Evolutionary conservation across 2,329 filamentous ascomycete species (phyloP).

Genomic region (Diaporthe longicolla): DNA sequence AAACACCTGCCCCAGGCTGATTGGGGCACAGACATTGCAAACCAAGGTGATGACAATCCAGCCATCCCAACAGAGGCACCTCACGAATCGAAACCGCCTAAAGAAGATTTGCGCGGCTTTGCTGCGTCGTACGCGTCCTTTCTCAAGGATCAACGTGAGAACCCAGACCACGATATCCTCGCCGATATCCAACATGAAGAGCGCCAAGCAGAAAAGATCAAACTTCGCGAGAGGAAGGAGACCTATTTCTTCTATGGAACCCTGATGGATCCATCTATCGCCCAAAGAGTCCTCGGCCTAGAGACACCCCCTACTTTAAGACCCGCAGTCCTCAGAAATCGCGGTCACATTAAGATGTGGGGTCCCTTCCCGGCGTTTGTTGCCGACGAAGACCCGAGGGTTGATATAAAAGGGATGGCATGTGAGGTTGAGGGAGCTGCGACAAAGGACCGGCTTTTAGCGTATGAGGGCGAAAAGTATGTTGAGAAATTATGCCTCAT

Average conservation of each 20-base stretch:
- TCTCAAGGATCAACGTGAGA: neutral
- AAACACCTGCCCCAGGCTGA: neutral
- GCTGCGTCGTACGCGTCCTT: neutral
- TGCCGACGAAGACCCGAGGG: neutral
- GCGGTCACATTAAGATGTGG: neutral
- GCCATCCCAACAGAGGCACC: neutral
- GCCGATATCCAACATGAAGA: neutral
- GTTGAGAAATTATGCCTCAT: neutral
- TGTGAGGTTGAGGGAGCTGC: neutral
- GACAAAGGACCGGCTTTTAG: neutral
- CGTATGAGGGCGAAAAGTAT: neutral
- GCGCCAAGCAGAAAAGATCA: neutral
- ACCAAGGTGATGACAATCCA: neutral
- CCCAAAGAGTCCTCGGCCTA: neutral
- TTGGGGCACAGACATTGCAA: neutral
- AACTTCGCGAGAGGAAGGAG: neutral
- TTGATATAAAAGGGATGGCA: neutral
- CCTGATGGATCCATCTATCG: neutral
- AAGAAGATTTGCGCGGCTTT: neutral
- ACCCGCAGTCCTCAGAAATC: neutral
- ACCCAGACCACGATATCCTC: neutral
- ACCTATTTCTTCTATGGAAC: neutral
- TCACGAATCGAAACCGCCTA: neutral
- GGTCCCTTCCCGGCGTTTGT: neutral
- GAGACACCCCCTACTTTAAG: neutral